A percentile compares a stretch with the other conserved stretches of the same genome.
Evolutionary conservation across 108 stramenopile genomes (phyloP).

Genomic region (Fistulifera pelliculosa): DNA sequence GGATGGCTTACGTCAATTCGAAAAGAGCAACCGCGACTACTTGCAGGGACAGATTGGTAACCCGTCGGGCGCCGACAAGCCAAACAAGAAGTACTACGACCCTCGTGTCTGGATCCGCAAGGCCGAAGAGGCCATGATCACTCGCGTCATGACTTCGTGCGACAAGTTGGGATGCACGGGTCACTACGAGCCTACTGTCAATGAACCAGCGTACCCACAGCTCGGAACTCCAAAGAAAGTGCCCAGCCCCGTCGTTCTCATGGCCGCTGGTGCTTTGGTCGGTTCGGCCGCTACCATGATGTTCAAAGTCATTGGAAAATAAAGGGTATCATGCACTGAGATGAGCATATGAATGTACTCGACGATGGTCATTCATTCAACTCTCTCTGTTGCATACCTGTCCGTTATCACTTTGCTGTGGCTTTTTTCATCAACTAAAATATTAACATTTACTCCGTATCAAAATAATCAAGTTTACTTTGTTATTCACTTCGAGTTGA

Average conservation of each 20-base stretch:
- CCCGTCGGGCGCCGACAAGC: slow-evolving; percentile 91
- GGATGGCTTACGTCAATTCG: slow-evolving; percentile 83
- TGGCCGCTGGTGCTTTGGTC: slow-evolving; percentile 39
- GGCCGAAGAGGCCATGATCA: slow-evolving; percentile 90
- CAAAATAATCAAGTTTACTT: no score
- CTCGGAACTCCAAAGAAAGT: slow-evolving; percentile 24
- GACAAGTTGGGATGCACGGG: slow-evolving; percentile 74
- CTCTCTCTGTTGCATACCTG: no score
- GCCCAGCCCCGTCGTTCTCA: slow-evolving; percentile 27
- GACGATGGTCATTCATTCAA: no score
- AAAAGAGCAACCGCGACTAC: slow-evolving; percentile 69
- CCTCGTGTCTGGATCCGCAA: slow-evolving; percentile 94
- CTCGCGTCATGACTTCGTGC: slow-evolving; percentile 67
- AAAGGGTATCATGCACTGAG: no score
- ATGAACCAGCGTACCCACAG: slow-evolving; percentile 33
- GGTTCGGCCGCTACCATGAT: slow-evolving; percentile 38
- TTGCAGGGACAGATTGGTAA: slow-evolving; percentile 96
- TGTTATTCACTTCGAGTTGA: no score
- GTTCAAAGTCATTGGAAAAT: slow-evolving; percentile 14
- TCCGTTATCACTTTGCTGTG: no score
- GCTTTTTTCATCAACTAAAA: no score
- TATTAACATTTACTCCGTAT: no score
- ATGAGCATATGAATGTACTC: no score
- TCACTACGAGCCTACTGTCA: slow-evolving; percentile 42
- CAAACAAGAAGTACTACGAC: slow-evolving; percentile 99